Base-by-base conservation (phyloP, 2,329 filamentous ascomycete genomes). In the Ascochyta fabae region DNA sequence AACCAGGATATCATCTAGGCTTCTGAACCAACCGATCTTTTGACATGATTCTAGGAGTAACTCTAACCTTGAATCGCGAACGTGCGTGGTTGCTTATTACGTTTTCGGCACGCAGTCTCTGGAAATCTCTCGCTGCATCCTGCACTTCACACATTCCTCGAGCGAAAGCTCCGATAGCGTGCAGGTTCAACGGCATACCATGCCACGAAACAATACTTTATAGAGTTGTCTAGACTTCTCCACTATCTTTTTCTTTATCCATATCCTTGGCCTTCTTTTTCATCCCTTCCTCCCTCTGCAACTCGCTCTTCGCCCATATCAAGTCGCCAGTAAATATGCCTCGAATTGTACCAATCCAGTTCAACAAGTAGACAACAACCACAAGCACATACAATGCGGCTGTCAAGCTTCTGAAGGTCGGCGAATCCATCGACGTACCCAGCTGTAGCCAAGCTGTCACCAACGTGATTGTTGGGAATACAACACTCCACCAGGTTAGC, bases 141-240 rank as follows among this genome's bases (percentile, higher is more conserved):
- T 67, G 2, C 60, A 65, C 42, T 33, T 24, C 3, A 23, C 15
- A n/a, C 48, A 59, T 3, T 67, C 64, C 1, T 46, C 59, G 1
- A 8, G 26, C 3, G n/a, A 46, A 26, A 6, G 9, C 36, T 2
- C 23, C 49, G 74, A 75, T 48, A 70, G 61, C 7, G 19, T 73
- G 3, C 61, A 74, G 27, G 62, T 72, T 35, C 72, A 72, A 42
- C 67, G 72, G 23, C 74, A 76, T 49, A 62, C 71, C 0, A 63
- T 75, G 4, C 56, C 76, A 2, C 63, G 73, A 2, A 77, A 22
- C 34, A 12, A 12, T 19, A 16, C 6, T 16, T 5, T 7, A 22
- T 8, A 34, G 31, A n/a, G 7, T 15, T 19, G 22, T 12, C 13
- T n/a, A 50, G 6, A 53, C 49, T 5, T 41, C 49, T 35, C 24